These are phyloP conservation scores for Blastocystis sp. DNA, from an alignment of 352 stramenopile genomes.

Conservation along the genomic window DNA sequence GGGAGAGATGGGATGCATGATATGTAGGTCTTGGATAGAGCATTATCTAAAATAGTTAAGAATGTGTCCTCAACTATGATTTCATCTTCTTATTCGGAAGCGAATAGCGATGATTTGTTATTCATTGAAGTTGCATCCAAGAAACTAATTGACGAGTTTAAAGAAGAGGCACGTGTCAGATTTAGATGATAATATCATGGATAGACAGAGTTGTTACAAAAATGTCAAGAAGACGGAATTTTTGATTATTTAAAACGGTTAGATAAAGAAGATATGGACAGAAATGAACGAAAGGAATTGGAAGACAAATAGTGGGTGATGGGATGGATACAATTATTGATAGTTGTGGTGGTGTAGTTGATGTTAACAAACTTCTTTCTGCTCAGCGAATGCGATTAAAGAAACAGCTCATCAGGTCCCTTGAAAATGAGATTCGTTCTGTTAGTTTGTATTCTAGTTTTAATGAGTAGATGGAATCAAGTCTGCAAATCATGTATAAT, in stretches of 20 bases:
- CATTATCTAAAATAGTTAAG: conserved; percentile 29
- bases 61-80: conserved; percentile 10
- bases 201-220: background rate
- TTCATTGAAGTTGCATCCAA: conserved; percentile 22
- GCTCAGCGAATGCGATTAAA: conserved; percentile 55
- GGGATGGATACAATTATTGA: background rate
- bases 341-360: conserved; percentile 40
- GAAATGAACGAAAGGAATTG: conserved; percentile 21
- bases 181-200: background rate
- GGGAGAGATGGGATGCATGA: background rate
- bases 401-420: conserved; percentile 6
- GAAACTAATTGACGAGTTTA: conserved; percentile 39
- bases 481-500: background rate
- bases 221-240: conserved; percentile 16
- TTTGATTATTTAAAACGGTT: conserved; percentile 41
- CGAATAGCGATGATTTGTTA: background rate
- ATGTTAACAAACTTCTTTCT: conserved; percentile 46
- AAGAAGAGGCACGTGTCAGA: conserved; percentile 6
- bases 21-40: conserved; percentile 31
- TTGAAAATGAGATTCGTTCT: conserved; percentile 21
- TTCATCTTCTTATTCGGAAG: background rate
- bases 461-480: conserved; percentile 10
- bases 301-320: conserved; percentile 11
- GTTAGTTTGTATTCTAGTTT: background rate
- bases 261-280: background rate